Conservation (phyloP, 2,329 filamentous ascomycete species). For the Diaporthe longicolla region DNA sequence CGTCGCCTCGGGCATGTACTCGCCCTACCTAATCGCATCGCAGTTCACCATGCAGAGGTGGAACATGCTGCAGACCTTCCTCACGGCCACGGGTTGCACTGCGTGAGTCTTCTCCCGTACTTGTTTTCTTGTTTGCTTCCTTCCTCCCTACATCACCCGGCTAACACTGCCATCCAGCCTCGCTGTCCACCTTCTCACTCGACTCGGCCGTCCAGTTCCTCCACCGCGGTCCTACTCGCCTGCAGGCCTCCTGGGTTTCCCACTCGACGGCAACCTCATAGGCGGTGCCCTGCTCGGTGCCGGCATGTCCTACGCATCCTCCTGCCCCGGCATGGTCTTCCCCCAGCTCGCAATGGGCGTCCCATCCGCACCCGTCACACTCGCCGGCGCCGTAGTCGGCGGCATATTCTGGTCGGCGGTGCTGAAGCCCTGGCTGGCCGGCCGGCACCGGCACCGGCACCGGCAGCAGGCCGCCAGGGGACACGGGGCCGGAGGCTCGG, state of each 20-base stretch:
- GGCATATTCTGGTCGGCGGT: constrained; percentile 67
- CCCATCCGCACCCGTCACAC: constrained; percentile 63
- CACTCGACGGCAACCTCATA: constrained; percentile 75
- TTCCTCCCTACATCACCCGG: constrained; percentile 4
- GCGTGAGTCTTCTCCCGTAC: constrained; percentile 61
- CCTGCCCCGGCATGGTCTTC: constrained; percentile 76
- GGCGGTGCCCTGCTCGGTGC: constrained; percentile 73
- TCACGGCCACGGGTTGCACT: constrained; percentile 73
- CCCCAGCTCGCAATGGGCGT: constrained; percentile 71
- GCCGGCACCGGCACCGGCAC: too few relatives aligned
- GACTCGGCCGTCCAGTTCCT: constrained; percentile 58
- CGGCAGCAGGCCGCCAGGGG: constrained; percentile 3
- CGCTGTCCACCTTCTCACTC: constrained; percentile 62
- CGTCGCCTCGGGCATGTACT: constrained; percentile 71
- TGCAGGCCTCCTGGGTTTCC: constrained; percentile 63
- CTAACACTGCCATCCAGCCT: constrained; percentile 51
- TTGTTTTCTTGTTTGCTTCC: not conserved
- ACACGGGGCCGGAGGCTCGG: not conserved
- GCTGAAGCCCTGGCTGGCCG: constrained; percentile 54
- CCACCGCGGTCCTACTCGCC: constrained; percentile 65
- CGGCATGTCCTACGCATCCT: constrained; percentile 77
- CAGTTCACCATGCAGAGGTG: constrained; percentile 74
- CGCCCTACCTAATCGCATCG: constrained; percentile 70
- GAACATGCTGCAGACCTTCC: constrained; percentile 76
- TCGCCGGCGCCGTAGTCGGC: constrained; percentile 68